phyloP scores from a whole-genome alignment of 179 eudicot genomes.

The Gypsophila paniculata region DNA sequence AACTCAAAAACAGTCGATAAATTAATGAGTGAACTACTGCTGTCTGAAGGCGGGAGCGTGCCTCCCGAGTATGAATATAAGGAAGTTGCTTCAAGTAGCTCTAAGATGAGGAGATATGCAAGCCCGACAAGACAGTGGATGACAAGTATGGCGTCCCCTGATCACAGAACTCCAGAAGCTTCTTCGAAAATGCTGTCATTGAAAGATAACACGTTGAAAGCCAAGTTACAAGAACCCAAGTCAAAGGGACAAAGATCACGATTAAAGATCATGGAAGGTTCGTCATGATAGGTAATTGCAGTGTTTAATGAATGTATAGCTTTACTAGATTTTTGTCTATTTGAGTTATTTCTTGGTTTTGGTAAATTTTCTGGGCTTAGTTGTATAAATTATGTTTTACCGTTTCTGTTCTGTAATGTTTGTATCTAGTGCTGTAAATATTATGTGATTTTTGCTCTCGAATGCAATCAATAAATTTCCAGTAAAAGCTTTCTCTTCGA shows the following conservation, averaged over 20 bases:
- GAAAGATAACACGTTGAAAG: constrained; percentile 60
- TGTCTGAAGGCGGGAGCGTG: constrained; percentile 41
- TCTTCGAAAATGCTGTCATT: constrained; percentile 45
- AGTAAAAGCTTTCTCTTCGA: not conserved
- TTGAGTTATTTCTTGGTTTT: not conserved
- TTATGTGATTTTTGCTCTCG: not conserved
- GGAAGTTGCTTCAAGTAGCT: constrained; percentile 29
- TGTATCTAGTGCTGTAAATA: constrained; percentile 17
- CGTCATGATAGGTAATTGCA: constrained; percentile 22
- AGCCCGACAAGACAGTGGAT: constrained; percentile 79
- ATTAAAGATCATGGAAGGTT: constrained; percentile 51
- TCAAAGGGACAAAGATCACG: constrained; percentile 65
- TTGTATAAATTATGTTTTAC: not conserved
- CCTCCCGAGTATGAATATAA: constrained; percentile 37
- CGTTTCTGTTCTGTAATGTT: constrained; percentile 5
- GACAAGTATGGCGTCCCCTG: constrained; percentile 44
- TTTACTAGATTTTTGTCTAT: constrained; percentile 14
- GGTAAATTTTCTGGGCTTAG: not conserved
- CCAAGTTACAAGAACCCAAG: constrained; percentile 71
- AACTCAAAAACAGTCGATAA: constrained; percentile 50
- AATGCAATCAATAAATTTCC: not conserved
- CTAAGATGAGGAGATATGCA: constrained; percentile 37
- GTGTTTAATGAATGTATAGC: constrained; percentile 13
- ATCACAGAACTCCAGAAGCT: constrained; percentile 39
- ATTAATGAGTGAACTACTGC: constrained; percentile 48